Base-by-base conservation (phyloP, 2,329 filamentous ascomycete species). In the Dendrostoma leiphaemia region DNA sequence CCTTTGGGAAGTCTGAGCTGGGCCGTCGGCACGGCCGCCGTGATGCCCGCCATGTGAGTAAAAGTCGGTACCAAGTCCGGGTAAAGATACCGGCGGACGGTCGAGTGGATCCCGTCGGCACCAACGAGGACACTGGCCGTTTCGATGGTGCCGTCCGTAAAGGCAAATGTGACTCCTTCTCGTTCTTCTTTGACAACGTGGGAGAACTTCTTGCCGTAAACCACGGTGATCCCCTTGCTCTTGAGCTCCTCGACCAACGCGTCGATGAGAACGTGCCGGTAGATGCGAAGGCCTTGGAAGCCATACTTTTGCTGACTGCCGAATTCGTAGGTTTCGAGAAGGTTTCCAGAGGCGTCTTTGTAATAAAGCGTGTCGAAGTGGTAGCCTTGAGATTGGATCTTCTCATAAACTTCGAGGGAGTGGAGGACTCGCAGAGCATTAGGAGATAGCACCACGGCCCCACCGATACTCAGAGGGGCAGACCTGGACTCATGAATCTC, bases 31-130 rank as follows among this genome's bases (percentile, higher is more conserved):
- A 66, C 62, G 2, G 56, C 59, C 10, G 54, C 53, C 4, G 59
- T 61, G 19, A 78, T 66, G 8, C 69, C 73, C 10, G 69, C 65
- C 64, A 77, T 74, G 32, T 77, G 77, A 1, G 74, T 77, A 61
- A 81, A 85, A 1, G 67, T 70, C 1, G 82, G 77, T 31, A 72
- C 63, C 1, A 79, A 60, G 0, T 74, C 70, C 0, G 80, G 77
- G 43, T 77, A 71, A 0, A 86, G 67, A 38, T 82, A 75, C 3
- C 67, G 71, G 3, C 81, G 73, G 0, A 85, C 78, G 0, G 67
- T 70, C 0, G 81, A 84, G 62, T 85, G 79, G 47, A 85, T 85
- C 1, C 83, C 82, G 54, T 86, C 82, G 0, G 80, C 79, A 0
- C 81, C 82, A 15, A 85, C 69, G 0, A 86, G 72, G 12, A 81